Conservation (phyloP, 2,329 filamentous ascomycete species). For the Verruconis gallopava region DNA sequence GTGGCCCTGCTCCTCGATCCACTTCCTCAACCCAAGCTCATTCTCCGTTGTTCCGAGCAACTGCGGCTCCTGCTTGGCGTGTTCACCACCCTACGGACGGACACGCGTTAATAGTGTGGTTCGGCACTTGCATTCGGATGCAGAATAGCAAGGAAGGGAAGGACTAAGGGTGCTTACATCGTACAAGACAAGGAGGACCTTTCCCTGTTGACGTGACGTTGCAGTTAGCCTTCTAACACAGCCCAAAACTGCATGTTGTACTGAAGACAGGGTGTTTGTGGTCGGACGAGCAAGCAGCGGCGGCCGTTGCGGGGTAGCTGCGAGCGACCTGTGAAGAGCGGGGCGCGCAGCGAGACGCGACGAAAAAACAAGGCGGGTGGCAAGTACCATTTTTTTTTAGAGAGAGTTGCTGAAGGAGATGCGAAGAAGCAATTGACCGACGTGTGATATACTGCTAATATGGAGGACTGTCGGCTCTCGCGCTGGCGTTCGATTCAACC, state of each 20-base stretch:
- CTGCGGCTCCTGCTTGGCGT: slow-evolving; percentile 77
- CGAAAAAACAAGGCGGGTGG: slow-evolving; percentile 37
- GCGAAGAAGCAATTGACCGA: no score
- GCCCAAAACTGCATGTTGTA: slow-evolving; percentile 26
- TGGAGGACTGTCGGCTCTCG: no score
- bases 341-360: slow-evolving; percentile 44
- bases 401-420: not conserved
- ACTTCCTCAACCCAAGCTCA: slow-evolving; percentile 92
- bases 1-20: slow-evolving; percentile 95
- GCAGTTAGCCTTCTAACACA: slow-evolving; percentile 51
- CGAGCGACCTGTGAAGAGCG: no score
- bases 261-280: no score
- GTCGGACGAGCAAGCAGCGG: not conserved
- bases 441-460: no score
- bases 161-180: slow-evolving; percentile 52
- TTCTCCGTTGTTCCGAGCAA: slow-evolving; percentile 95
- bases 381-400: slow-evolving; percentile 48
- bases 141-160: slow-evolving; percentile 1
- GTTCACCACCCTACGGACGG: slow-evolving; percentile 52
- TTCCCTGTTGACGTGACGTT: slow-evolving; percentile 66
- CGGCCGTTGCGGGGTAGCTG: not conserved
- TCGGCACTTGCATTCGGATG: not conserved
- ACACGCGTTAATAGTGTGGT: not conserved
- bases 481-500: no score
- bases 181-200: slow-evolving; percentile 89